phyloP scores from a whole-genome alignment of 2,329 filamentous ascomycete genomes.

The Coniella lustricola region DNA sequence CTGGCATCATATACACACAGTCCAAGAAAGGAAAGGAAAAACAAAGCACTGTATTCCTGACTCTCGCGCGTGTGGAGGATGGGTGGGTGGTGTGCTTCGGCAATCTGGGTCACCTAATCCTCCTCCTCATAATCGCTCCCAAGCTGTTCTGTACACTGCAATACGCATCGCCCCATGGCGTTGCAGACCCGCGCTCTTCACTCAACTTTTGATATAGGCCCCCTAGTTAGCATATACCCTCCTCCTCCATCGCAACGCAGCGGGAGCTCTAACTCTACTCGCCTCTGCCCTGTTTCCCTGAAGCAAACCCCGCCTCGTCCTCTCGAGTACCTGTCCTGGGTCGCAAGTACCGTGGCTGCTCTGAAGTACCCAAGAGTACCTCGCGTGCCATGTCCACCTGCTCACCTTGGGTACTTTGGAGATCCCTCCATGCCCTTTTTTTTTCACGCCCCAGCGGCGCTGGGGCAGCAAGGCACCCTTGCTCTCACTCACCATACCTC shows the following conservation, averaged over 20 bases:
- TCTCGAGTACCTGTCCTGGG: constrained; percentile 6
- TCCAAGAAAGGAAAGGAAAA: too few species aligned
- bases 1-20: too few species aligned
- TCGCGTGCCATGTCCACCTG: constrained; percentile 2
- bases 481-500: neutral
- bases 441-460: constrained; percentile 14
- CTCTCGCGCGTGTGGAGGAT: neutral
- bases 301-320: constrained; percentile 13
- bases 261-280: constrained; percentile 13
- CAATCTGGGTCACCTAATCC: constrained; percentile 25
- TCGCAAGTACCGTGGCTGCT: constrained; percentile 9
- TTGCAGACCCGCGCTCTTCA: constrained; percentile 21
- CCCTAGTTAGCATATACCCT: constrained; percentile 24
- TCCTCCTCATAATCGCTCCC: constrained; percentile 16
- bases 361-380: constrained; percentile 10
- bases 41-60: too few species aligned
- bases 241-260: constrained; percentile 19
- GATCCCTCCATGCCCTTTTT: constrained; percentile 4
- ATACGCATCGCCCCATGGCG: constrained; percentile 21
- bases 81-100: constrained; percentile 18
- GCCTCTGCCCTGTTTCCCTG: constrained; percentile 16
- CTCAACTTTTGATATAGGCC: constrained; percentile 23
- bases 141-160: constrained; percentile 2
- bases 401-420: constrained; percentile 5
- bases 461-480: constrained; percentile 16